phyloP scores from a whole-genome alignment of 306 rosid species.

The Cucurbita maxima region DNA sequence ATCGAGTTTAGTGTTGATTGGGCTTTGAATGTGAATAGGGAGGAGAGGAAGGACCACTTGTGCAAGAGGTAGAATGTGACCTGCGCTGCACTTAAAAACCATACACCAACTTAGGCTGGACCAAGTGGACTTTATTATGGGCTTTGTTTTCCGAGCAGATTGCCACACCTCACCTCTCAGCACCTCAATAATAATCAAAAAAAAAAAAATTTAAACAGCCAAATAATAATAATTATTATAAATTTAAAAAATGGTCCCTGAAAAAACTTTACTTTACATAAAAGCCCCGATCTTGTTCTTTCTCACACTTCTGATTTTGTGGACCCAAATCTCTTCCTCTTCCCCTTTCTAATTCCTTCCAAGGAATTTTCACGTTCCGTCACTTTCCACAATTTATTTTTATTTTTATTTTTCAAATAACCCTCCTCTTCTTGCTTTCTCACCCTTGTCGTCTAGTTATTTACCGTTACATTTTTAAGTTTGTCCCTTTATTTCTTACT shows the following conservation, averaged over 20 bases:
- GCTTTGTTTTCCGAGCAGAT: slow-evolving; percentile 12
- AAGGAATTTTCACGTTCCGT: slow-evolving; percentile 38
- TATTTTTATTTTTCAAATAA: no score
- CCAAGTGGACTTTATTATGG: slow-evolving; percentile 3
- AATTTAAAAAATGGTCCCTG: slow-evolving; percentile 11
- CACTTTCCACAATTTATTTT: slow-evolving; percentile 21
- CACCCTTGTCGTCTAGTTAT: not conserved
- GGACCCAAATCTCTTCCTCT: slow-evolving; percentile 54
- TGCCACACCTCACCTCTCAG: slow-evolving; percentile 25
- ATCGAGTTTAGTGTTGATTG: not conserved
- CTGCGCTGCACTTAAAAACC: not conserved
- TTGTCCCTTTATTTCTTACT: no score
- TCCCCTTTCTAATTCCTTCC: slow-evolving; percentile 23
- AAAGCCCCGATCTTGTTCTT: slow-evolving; percentile 6
- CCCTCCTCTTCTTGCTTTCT: not conserved
- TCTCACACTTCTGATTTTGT: slow-evolving; percentile 34
- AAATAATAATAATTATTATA: not conserved
- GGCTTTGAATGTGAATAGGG: not conserved
- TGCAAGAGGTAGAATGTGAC: slow-evolving; percentile 2
- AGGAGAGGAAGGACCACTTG: not conserved
- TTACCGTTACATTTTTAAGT: no score
- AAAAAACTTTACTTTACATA: not conserved
- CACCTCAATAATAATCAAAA: not conserved
- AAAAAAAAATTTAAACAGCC: not conserved
- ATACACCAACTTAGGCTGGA: not conserved